Evolutionary conservation across 2,329 filamentous ascomycete species (phyloP), one percentile per base, ranked within the genome.

Genomic region (Pseudocercospora pini-densiflorae): DNA sequence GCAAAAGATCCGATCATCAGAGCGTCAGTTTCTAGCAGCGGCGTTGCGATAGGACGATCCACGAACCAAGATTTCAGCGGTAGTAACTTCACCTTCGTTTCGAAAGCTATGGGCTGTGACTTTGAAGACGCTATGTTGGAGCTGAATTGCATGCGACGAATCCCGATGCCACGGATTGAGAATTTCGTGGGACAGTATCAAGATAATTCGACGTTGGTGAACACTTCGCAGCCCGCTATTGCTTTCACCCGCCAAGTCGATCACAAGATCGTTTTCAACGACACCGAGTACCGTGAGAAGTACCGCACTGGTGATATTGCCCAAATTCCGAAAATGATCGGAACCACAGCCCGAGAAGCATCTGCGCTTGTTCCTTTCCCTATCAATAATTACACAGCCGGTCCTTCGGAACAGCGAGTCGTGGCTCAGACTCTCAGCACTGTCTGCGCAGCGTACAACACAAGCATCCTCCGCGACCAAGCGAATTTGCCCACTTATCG

Each of bases 61-160:
- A 36, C 54, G 6, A 33, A 19, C 16, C 16, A 19, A 0, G 82
- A 86, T 49, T 83, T 85, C 5, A 86, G 27, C 21, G 76, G 76
- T 1, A 76, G 72, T 14, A 68, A 73, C 5, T 68, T 73, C 1
- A 74, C 66, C 7, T 33, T 62, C 10, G 76, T 78, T 45, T 45
- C 67, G 10, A 54, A 51, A 7, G 71, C 77, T 1, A 72, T 81
- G 10, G 78, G 76, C 1, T 81, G 80, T 59, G 67, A 69, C 57
- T 70, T 68, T 3, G 63, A 69, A 21, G 67, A 71, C 16, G 61
- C 68, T 2, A 61, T 71, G 1, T 71, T 67, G 0, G 76, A 81
- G 63, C 67, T 82, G 3, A 72, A 73, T 1, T 82, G 81, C 65
- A 75, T 82, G 65, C 74, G 77, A 23, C 70, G 73, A 1, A 72